Evolutionary conservation across 139 green algal genomes (phyloP), one percentile per base, ranked within the genome.

Genomic region (Diplosphaera chodatii): DNA sequence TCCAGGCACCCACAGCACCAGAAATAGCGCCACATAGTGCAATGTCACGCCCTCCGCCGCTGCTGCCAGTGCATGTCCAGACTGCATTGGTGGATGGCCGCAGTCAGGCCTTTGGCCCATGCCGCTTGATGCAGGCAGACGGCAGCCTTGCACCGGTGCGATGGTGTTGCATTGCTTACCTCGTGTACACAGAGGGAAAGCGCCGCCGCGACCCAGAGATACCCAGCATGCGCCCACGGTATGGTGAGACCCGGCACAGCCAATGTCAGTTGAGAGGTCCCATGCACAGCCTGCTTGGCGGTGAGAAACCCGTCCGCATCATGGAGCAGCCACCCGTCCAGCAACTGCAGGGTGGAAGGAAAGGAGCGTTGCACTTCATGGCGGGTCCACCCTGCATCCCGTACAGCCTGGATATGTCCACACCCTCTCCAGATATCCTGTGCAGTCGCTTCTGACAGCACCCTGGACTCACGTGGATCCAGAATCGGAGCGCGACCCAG

Each of bases 31-130:
- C 0, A 77, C 64, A 23, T 76, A 34, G 23, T 78, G 69, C 40
- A 82, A 37, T 8, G 69, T 41, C 28, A 86, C 74, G 31, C 80
- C 74, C 77, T 87, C 82, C 29, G 78, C 70, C 28, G 75, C 78
- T 16, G 78, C 78, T 25, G 78, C 78, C 55, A 81, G 56, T 16
- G 78, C 78, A 70, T 84, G 78, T 1, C 78, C 78, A 32, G 71
- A 75, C 78, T 84, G 75, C 31, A n/a, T n/a, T n/a, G n/a, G n/a
- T n/a, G n/a, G n/a, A n/a, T n/a, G n/a, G n/a, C n/a, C n/a, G n/a
- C n/a, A n/a, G n/a, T n/a, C n/a, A n/a, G n/a, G n/a, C n/a, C n/a
- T n/a, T n/a, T n/a, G n/a, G n/a, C n/a, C n/a, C n/a, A n/a, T n/a
- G n/a, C n/a, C n/a, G n/a, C n/a, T n/a, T n/a, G n/a, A n/a, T n/a